Conservation (phyloP, 2,329 filamentous ascomycete genomes). For the Didymella pomorum region DNA sequence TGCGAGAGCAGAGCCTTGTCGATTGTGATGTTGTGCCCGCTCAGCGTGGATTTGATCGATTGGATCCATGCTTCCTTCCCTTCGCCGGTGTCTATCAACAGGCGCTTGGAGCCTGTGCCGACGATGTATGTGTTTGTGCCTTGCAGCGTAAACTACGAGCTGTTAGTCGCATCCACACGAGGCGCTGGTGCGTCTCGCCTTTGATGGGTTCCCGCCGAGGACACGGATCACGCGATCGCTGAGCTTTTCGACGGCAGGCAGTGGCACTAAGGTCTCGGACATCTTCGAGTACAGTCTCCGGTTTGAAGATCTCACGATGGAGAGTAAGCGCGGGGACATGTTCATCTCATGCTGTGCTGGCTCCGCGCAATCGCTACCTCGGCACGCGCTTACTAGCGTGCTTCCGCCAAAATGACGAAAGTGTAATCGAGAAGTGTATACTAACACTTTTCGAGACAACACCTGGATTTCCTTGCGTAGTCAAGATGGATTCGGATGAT, state of each 20-base stretch:
- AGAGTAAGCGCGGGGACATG: conserved; percentile 38
- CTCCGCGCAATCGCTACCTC: conserved; percentile 28
- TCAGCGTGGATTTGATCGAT: conserved; percentile 70
- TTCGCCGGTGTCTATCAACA: conserved; percentile 91
- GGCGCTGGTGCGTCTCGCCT: conserved; percentile 59
- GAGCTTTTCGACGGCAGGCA: conserved; percentile 79
- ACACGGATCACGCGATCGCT: conserved; percentile 83
- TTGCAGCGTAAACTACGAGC: conserved; percentile 70
- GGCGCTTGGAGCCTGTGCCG: conserved; percentile 73
- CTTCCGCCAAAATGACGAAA: conserved; percentile 15
- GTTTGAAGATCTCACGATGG: conserved; percentile 28
- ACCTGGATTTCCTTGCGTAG: conserved; percentile 7
- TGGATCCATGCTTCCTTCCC: conserved; percentile 77
- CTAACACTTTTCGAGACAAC: conserved; percentile 36
- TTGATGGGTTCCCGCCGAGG: conserved; percentile 88
- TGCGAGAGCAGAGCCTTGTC: conserved; percentile 82
- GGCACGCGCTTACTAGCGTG: conserved; percentile 25
- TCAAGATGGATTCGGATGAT: conserved; percentile 45
- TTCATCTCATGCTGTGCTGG: conserved; percentile 19
- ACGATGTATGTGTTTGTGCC: conserved; percentile 96
- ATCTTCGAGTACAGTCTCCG: conserved; percentile 56
- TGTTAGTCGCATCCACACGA: conserved; percentile 25
- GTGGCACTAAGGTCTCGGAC: conserved; percentile 67
- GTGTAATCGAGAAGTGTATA: conserved; percentile 9
- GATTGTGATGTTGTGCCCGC: conserved; percentile 72